Conservation (phyloP, 768 basidiomycete genomes). For the Mycena amicta region DNA sequence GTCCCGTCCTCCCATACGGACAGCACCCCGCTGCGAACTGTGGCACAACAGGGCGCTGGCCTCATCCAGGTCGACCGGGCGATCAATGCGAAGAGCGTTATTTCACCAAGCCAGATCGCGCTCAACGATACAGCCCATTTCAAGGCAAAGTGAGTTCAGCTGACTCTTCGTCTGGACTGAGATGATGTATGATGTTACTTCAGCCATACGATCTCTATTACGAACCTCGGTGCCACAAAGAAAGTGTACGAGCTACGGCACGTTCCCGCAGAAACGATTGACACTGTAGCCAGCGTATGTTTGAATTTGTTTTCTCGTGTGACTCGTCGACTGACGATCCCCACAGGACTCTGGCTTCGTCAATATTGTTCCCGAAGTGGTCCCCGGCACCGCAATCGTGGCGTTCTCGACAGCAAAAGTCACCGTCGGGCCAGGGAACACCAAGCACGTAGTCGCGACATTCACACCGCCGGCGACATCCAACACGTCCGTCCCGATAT, state of each 20-base stretch:
- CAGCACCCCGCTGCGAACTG: conserved; percentile 34
- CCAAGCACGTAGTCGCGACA: conserved; percentile 32
- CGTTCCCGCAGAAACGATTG: conserved; percentile 38
- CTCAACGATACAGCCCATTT: conserved; percentile 53
- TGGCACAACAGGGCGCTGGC: conserved; percentile 40
- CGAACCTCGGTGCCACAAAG: conserved; percentile 35
- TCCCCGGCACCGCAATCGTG: conserved; percentile 42
- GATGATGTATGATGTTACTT: too few relatives aligned
- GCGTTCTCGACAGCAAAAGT: conserved; percentile 37
- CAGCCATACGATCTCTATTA: conserved; percentile 37
- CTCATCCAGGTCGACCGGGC: conserved; percentile 46
- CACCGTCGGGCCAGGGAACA: conserved; percentile 34
- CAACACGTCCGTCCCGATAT: conserved; percentile 52
- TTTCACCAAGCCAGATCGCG: conserved; percentile 44
- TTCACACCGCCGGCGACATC: conserved; percentile 43
- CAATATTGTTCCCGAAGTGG: conserved; percentile 34
- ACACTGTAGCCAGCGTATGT: conserved; percentile 31
- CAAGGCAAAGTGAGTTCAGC: conserved; percentile 22
- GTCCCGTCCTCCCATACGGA: conserved; percentile 13
- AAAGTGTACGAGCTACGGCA: conserved; percentile 39
- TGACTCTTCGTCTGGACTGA: too few relatives aligned
- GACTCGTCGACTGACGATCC: neutral
- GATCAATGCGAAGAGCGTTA: conserved; percentile 36
- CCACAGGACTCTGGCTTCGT: conserved; percentile 24
- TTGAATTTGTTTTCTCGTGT: neutral